These are phyloP conservation scores for Wallacemonas sp. DNA, from an alignment of 208 protist species.

Conservation along the genomic window DNA sequence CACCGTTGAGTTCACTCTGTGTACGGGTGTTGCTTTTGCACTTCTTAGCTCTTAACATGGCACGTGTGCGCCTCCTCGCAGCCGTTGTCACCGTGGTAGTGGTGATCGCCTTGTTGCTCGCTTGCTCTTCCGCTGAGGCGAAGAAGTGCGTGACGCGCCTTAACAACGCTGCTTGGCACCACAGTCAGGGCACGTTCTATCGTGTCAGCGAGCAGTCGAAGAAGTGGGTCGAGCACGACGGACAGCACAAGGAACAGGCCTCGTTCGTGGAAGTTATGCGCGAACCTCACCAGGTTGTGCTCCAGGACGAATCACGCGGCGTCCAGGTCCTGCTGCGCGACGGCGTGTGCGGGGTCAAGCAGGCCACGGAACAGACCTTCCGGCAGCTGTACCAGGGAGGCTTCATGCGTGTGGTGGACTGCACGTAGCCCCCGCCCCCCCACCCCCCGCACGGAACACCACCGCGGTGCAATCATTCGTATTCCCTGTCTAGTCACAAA, in stretches of 20 bases:
- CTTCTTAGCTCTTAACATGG: no score
- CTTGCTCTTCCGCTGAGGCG: constrained; percentile 14
- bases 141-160: constrained; percentile 42
- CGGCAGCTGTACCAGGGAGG: constrained; percentile 59
- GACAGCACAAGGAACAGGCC: constrained; percentile 17
- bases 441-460: background rate
- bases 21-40: no score
- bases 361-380: constrained; percentile 46
- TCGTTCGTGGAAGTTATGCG: constrained; percentile 43
- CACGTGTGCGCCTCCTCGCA: no score
- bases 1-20: no score
- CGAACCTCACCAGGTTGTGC: constrained; percentile 31
- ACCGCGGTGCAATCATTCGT: no score
- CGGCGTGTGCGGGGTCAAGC: constrained; percentile 56
- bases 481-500: no score
- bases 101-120: background rate
- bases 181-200: constrained; percentile 60
- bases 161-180: constrained; percentile 55
- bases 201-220: constrained; percentile 7
- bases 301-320: constrained; percentile 33
- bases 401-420: constrained; percentile 64
- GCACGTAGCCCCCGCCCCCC: constrained; percentile 33
- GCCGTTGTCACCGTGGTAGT: no score
- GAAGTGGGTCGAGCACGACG: constrained; percentile 61
- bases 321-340: constrained; percentile 55